Percentiles rank a stretch among this genome's conserved stretches.
These are phyloP conservation scores for Saraca asoca DNA, from an alignment of 331 rosid species.

Conservation along the genomic window DNA sequence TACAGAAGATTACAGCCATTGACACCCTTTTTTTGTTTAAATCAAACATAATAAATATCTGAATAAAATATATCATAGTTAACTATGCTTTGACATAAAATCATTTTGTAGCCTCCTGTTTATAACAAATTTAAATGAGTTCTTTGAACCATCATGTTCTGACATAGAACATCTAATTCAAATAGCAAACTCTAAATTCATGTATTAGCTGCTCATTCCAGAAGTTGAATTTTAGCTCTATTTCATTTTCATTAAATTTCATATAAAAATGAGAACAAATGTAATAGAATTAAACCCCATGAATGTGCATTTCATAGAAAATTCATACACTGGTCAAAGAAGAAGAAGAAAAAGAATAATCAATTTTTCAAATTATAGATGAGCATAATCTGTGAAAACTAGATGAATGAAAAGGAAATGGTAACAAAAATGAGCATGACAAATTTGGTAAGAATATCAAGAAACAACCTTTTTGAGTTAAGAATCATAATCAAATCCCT, in stretches of 20 bases:
- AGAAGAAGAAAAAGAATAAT: not conserved
- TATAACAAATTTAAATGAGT: slow-evolving; percentile 13
- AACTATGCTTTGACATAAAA: not conserved
- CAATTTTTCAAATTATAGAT: not conserved
- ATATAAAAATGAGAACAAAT: not conserved
- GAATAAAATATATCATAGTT: slow-evolving; percentile 15
- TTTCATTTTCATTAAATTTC: not conserved
- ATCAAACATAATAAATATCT: not conserved
- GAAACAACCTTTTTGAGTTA: slow-evolving; percentile 74
- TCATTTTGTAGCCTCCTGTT: slow-evolving; percentile 9
- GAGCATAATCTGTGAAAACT: not conserved
- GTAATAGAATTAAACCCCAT: not conserved
- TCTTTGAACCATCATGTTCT: slow-evolving; percentile 10
- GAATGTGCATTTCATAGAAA: slow-evolving; percentile 3
- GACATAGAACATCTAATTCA: not conserved
- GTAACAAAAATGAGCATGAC: slow-evolving; percentile 25
- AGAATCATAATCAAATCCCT: slow-evolving; percentile 91
- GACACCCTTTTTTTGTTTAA: too few species aligned
- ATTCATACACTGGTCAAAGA: not conserved
- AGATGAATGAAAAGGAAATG: not conserved
- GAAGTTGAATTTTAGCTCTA: slow-evolving; percentile 11
- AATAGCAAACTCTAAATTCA: not conserved
- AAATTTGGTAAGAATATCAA: slow-evolving; percentile 25
- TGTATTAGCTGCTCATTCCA: not conserved
- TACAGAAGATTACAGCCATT: not conserved